Percentiles rank a stretch among this genome's conserved stretches.
These are phyloP conservation scores for Diospyros kaki DNA, from an alignment of 148 eudicot genomes.

Conservation along the genomic window DNA sequence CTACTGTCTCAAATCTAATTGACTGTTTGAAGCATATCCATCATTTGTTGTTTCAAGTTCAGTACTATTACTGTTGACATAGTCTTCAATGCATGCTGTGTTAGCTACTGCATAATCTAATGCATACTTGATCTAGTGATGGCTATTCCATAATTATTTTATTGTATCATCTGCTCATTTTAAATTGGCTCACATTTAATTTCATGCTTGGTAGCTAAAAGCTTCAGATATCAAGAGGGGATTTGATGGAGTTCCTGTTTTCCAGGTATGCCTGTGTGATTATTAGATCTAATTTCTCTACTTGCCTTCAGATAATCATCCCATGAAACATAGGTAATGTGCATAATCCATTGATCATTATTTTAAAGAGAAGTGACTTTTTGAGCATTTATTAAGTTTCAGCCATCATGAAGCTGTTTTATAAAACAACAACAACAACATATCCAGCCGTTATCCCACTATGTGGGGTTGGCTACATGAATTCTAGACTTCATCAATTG, in stretches of 20 bases:
- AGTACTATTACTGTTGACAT: not conserved
- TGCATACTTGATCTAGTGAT: not conserved
- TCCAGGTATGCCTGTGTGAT: conserved; percentile 54
- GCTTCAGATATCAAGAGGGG: conserved; percentile 55
- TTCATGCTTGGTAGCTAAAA: conserved; percentile 51
- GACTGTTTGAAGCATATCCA: not conserved
- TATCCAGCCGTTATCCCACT: too few relatives aligned
- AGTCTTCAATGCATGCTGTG: not conserved
- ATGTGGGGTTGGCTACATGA: too few relatives aligned
- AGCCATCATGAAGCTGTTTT: not conserved
- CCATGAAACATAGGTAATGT: not conserved
- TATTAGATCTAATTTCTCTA: not conserved
- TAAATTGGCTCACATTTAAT: conserved; percentile 7
- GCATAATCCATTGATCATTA: not conserved
- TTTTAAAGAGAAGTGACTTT: not conserved
- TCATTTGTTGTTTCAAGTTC: not conserved
- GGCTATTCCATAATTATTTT: not conserved
- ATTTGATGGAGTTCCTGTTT: conserved; percentile 97
- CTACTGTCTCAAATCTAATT: not conserved
- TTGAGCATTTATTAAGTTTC: not conserved
- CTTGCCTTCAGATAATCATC: not conserved
- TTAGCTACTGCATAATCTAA: too few relatives aligned
- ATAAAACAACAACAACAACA: too few relatives aligned
- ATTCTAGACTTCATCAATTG: too few relatives aligned
- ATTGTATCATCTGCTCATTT: not conserved